phyloP scores from a whole-genome alignment of 1,139 yeast species.

The Zygosaccharomyces sapae region DNA sequence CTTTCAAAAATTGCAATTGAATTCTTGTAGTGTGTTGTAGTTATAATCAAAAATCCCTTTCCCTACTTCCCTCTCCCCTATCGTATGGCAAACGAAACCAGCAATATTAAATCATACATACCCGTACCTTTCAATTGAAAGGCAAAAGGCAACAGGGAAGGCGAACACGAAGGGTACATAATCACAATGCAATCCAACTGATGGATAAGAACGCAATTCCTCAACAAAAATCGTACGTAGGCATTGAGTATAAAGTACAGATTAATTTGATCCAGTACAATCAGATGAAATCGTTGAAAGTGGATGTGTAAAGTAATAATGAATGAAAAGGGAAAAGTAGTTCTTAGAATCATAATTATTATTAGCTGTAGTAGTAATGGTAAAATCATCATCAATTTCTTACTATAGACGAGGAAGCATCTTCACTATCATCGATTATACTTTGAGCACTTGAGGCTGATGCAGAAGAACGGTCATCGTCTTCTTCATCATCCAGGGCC shows the following conservation, averaged over 20 bases:
- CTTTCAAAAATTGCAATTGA: too few relatives aligned
- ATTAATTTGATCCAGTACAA: background rate
- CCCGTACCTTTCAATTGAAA: background rate
- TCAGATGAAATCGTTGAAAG: too few relatives aligned
- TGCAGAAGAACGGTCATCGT: slow-evolving; percentile 24
- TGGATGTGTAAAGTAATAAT: too few relatives aligned
- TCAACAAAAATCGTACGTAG: slow-evolving; percentile 3
- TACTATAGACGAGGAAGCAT: slow-evolving; percentile 10
- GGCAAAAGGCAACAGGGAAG: background rate
- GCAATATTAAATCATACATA: too few relatives aligned
- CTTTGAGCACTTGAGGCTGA: slow-evolving; percentile 29
- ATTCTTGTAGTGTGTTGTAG: background rate
- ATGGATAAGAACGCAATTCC: slow-evolving; percentile 4
- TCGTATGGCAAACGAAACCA: too few relatives aligned
- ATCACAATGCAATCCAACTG: background rate
- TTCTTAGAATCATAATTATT: too few relatives aligned
- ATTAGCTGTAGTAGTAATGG: too few relatives aligned
- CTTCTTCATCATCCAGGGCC: slow-evolving; percentile 21
- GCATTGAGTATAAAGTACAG: slow-evolving; percentile 4
- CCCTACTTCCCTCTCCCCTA: too few relatives aligned
- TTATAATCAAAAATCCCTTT: too few relatives aligned
- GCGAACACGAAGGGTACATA: too few relatives aligned
- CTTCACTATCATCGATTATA: slow-evolving; percentile 20
- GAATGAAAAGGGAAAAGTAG: too few relatives aligned
- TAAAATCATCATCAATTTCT: background rate